Evolutionary conservation across 352 stramenopile genomes (phyloP).

Genomic region (Aphanomyces invadans): DNA sequence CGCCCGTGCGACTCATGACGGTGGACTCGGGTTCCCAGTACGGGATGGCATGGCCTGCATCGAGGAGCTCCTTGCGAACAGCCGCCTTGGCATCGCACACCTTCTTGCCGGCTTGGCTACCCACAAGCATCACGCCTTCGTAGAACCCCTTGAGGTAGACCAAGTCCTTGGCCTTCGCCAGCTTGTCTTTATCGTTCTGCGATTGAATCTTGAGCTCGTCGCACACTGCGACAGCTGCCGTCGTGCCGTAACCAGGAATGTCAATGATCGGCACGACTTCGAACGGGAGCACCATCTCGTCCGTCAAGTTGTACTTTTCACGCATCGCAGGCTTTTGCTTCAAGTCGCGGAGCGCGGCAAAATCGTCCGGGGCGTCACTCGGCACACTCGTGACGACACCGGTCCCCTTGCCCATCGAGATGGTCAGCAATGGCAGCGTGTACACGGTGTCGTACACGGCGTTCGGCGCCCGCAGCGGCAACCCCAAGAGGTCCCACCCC

Average conservation of each 20-base stretch:
- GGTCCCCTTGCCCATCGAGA: slow-evolving; percentile 99
- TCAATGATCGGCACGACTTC: slow-evolving; percentile 99
- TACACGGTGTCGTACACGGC: slow-evolving; percentile 98
- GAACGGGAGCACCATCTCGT: slow-evolving; percentile 97
- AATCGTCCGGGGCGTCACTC: slow-evolving; percentile 98
- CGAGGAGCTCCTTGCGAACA: slow-evolving; percentile 95
- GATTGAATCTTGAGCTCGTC: slow-evolving; percentile 98
- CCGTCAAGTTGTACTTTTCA: slow-evolving; percentile 97
- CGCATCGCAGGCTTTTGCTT: slow-evolving; percentile 98
- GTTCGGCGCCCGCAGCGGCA: slow-evolving; percentile 93
- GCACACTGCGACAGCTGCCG: slow-evolving; percentile 93
- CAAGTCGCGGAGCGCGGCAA: slow-evolving; percentile 96
- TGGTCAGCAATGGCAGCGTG: slow-evolving; percentile 97
- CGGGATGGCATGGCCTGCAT: slow-evolving; percentile 88
- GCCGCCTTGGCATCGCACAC: slow-evolving; percentile 97
- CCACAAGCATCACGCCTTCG: slow-evolving; percentile 96
- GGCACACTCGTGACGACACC: slow-evolving; percentile 99
- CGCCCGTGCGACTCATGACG: slow-evolving; percentile 94
- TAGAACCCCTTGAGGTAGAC: slow-evolving; percentile 99
- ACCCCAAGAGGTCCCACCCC: slow-evolving; percentile 94
- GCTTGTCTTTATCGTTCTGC: slow-evolving; percentile 98
- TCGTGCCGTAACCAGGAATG: slow-evolving; percentile 97
- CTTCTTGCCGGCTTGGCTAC: slow-evolving; percentile 92
- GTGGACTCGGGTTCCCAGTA: slow-evolving; percentile 99
- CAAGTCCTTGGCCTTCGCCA: slow-evolving; percentile 97